These are phyloP conservation scores for Penicillium cosmopolitanum DNA, from an alignment of 495 filamentous ascomycete genomes.

Conservation along the genomic window DNA sequence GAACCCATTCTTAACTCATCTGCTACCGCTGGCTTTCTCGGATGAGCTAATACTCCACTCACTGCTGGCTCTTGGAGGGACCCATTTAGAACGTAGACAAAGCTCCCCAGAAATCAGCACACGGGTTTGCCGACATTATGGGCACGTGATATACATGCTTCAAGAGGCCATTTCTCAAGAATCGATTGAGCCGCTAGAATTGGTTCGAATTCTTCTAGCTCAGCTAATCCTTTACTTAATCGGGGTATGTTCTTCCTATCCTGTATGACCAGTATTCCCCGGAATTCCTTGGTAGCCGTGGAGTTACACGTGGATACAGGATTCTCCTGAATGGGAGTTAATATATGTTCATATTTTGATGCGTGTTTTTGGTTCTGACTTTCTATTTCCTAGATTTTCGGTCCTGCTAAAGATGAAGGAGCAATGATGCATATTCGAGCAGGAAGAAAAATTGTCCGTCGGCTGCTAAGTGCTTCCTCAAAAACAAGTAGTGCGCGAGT, in stretches of 20 bases:
- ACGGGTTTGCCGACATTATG: conserved; percentile 1
- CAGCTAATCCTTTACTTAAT: conserved; percentile 2
- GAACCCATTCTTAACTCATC: conserved; percentile 1
- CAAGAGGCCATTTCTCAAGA: not conserved
- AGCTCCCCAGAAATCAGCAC: conserved; percentile 3
- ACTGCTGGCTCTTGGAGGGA: not conserved
- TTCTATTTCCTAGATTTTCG: not conserved
- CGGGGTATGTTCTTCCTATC: not conserved
- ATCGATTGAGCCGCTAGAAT: conserved; percentile 1
- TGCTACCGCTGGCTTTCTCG: not conserved
- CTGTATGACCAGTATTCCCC: not conserved
- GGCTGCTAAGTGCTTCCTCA: not conserved
- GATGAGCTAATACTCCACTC: conserved; percentile 1
- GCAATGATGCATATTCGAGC: conserved; percentile 4
- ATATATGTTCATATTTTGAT: not conserved
- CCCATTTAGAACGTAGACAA: not conserved
- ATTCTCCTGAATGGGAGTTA: not conserved
- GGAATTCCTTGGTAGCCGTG: not conserved
- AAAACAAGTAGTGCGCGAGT: not conserved
- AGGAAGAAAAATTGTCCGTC: not conserved
- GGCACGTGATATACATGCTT: not conserved
- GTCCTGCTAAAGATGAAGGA: not conserved
- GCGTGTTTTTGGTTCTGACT: not conserved
- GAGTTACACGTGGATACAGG: not conserved
- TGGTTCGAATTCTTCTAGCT: not conserved